Conservation (phyloP, 2,329 filamentous ascomycete species). For the Talaromyces marneffei region DNA sequence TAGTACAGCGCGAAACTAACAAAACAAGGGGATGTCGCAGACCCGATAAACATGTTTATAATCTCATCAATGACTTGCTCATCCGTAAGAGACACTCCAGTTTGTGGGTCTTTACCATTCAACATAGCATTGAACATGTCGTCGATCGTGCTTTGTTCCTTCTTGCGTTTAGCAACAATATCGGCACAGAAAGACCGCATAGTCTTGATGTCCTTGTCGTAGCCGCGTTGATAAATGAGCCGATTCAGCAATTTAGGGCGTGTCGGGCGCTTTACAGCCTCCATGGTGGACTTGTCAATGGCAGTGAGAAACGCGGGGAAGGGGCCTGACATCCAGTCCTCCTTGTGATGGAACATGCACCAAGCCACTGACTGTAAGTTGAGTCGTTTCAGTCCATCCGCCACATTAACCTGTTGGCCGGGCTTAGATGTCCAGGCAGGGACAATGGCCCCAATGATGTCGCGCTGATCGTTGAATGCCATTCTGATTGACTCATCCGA, state of each 20-base stretch:
- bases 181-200: conserved; percentile 54
- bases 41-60: conserved; percentile 58
- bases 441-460: conserved; percentile 47
- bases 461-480: conserved; percentile 47
- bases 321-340: conserved; percentile 44
- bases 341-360: conserved; percentile 48
- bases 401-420: conserved; percentile 40
- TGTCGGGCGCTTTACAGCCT: conserved; percentile 52
- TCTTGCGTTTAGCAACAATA: conserved; percentile 52
- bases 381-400: conserved; percentile 49
- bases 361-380: conserved; percentile 49
- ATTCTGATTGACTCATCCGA: conserved; percentile 35
- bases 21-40: conserved; percentile 65
- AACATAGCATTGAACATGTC: conserved; percentile 59
- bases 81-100: conserved; percentile 53
- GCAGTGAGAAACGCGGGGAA: conserved; percentile 47
- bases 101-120: conserved; percentile 55
- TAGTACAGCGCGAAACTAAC: conserved; percentile 62
- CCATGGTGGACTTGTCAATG: conserved; percentile 52
- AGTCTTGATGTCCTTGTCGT: conserved; percentile 47
- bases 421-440: conserved; percentile 44
- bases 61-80: conserved; percentile 63
- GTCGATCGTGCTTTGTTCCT: conserved; percentile 50
- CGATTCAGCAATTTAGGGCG: conserved; percentile 49
- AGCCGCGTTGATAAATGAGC: conserved; percentile 50